Evolutionary conservation across 2,329 filamentous ascomycete genomes (phyloP).

Genomic region (Cryphonectria naterciae): DNA sequence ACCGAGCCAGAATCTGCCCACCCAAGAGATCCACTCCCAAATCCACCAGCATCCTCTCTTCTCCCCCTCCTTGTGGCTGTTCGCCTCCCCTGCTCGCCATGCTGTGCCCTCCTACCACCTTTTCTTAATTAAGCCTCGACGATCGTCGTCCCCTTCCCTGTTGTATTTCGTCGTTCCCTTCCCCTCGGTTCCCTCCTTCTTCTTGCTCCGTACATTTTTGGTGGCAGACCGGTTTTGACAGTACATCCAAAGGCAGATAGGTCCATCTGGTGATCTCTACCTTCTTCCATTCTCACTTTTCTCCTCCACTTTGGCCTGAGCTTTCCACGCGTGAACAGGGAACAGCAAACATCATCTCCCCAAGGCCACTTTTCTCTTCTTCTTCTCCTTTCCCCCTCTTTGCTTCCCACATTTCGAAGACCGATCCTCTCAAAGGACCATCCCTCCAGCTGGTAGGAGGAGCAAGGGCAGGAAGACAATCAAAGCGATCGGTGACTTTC

Average conservation of each 20-base stretch:
- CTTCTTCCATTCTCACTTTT: conserved; percentile 8
- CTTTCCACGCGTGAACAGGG: conserved; percentile 1
- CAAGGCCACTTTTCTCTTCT: neutral
- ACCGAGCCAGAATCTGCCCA: conserved; percentile 29
- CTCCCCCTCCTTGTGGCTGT: neutral
- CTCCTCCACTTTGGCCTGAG: conserved; percentile 11
- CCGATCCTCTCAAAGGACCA: neutral
- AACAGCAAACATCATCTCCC: neutral
- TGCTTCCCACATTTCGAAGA: conserved; percentile 4
- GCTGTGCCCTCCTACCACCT: neutral
- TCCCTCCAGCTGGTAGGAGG: neutral
- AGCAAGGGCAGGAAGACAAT: neutral
- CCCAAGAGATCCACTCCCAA: conserved; percentile 11
- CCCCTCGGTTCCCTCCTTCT: conserved; percentile 12
- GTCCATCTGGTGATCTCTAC: conserved; percentile 26
- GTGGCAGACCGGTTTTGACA: neutral
- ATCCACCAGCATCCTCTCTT: neutral
- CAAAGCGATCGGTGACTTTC: neutral
- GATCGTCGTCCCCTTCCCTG: conserved; percentile 23
- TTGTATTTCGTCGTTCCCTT: conserved; percentile 24
- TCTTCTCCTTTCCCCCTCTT: neutral
- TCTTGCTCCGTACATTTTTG: conserved; percentile 2
- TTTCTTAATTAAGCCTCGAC: conserved; percentile 23
- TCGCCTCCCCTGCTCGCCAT: conserved; percentile 2
- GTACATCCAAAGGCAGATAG: conserved; percentile 1